These are phyloP conservation scores for Helotiales sp. DNA, from an alignment of 2,329 filamentous ascomycete genomes.

Conservation along the genomic window DNA sequence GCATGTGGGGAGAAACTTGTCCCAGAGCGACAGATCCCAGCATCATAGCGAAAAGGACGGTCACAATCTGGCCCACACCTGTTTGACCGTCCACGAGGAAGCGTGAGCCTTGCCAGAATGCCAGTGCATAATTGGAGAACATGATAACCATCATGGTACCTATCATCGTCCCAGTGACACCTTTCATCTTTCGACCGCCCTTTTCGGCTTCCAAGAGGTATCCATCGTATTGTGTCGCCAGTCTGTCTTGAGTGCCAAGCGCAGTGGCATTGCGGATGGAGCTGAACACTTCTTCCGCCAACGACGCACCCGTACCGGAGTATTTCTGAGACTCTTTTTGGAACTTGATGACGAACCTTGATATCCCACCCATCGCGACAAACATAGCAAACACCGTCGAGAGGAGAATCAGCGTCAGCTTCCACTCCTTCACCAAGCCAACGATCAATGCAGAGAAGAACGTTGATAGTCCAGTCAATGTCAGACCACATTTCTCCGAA, in stretches of 20 bases:
- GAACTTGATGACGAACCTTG: conserved; percentile 72
- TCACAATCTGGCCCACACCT: conserved; percentile 15
- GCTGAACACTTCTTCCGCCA: conserved; percentile 90
- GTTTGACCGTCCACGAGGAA: conserved; percentile 16
- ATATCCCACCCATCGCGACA: conserved; percentile 70
- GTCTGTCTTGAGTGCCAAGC: conserved; percentile 85
- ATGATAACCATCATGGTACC: conserved; percentile 78
- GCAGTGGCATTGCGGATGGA: conserved; percentile 88
- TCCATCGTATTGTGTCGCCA: conserved; percentile 77
- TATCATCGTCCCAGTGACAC: conserved; percentile 72
- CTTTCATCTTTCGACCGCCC: conserved; percentile 72
- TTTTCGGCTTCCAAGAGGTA: conserved; percentile 71
- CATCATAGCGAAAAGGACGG: conserved; percentile 66
- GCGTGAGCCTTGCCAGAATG: conserved; percentile 36
- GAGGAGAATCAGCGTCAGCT: conserved; percentile 79
- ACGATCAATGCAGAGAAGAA: conserved; percentile 87
- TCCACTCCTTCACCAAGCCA: conserved; percentile 86
- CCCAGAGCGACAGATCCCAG: conserved; percentile 88
- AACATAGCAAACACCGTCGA: conserved; percentile 78
- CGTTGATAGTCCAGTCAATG: conserved; percentile 72
- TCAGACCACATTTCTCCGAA: conserved; percentile 80
- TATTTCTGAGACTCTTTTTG: conserved; percentile 73
- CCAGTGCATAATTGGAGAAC: conserved; percentile 82
- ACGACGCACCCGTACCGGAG: conserved; percentile 78
- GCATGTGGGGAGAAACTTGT: conserved; percentile 78